phyloP scores from a whole-genome alignment of 768 basidiomycete genomes.

The Gautieria morchelliformis region DNA sequence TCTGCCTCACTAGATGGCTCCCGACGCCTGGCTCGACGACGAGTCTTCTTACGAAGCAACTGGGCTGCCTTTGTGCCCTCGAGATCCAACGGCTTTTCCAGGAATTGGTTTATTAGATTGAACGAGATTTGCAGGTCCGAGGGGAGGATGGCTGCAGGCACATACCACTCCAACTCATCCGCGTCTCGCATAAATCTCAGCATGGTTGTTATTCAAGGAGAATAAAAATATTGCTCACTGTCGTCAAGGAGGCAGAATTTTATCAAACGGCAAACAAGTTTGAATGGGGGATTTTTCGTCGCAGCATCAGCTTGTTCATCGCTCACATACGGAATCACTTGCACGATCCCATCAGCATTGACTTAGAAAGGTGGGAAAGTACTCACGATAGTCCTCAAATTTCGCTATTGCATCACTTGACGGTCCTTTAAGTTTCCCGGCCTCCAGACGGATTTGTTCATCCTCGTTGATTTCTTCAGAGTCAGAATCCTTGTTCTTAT shows the following conservation, averaged over 20 bases:
- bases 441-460: slow-evolving; percentile 9
- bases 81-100: slow-evolving; percentile 71
- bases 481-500: slow-evolving; percentile 21
- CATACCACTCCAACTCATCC: slow-evolving; percentile 75
- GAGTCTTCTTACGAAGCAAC: slow-evolving; percentile 56
- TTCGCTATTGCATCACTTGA: slow-evolving; percentile 63
- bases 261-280: slow-evolving; percentile 74
- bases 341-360: neutral
- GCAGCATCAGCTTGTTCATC: slow-evolving; percentile 73
- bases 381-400: slow-evolving; percentile 69
- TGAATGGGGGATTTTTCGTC: slow-evolving; percentile 68
- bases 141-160: slow-evolving; percentile 64
- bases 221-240: slow-evolving; percentile 32
- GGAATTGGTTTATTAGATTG: slow-evolving; percentile 74
- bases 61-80: slow-evolving; percentile 67
- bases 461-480: slow-evolving; percentile 26
- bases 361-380: neutral
- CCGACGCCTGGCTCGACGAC: slow-evolving; percentile 40
- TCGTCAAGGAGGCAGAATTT: slow-evolving; percentile 61
- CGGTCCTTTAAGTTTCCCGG: slow-evolving; percentile 29
- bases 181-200: slow-evolving; percentile 33
- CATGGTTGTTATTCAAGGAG: neutral
- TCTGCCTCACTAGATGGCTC: slow-evolving; percentile 35
- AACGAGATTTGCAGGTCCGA: slow-evolving; percentile 58
- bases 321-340: slow-evolving; percentile 68